Conservation (phyloP, 2,329 filamentous ascomycete genomes). For the Tolypocladium tropicale region DNA sequence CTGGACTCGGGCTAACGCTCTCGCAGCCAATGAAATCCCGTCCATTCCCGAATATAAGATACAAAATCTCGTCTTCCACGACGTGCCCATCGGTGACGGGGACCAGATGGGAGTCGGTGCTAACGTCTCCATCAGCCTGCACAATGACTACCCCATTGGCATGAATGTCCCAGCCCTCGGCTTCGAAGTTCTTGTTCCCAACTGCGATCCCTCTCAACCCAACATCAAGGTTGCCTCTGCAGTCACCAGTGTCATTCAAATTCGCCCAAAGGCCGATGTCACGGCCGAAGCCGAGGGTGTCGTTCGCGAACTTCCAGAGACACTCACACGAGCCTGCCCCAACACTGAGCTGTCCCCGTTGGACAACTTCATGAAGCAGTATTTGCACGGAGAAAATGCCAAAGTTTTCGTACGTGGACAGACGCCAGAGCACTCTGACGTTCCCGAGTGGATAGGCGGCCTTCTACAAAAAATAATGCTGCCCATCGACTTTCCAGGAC, state of each 20-base stretch:
- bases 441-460: conserved; percentile 74
- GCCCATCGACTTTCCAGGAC: conserved; percentile 74
- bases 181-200: conserved; percentile 78
- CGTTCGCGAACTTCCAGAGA: conserved; percentile 62
- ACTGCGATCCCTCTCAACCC: conserved; percentile 61
- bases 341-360: conserved; percentile 70
- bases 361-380: conserved; percentile 69
- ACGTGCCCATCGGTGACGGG: conserved; percentile 43
- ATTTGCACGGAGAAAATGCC: conserved; percentile 69
- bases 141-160: conserved; percentile 70
- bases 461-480: conserved; percentile 74
- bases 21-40: conserved; percentile 59
- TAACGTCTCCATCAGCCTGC: conserved; percentile 61
- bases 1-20: conserved; percentile 17
- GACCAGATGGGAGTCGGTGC: conserved; percentile 62
- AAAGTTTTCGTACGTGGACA: conserved; percentile 78
- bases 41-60: conserved; percentile 74
- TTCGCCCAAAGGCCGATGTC: conserved; percentile 60
- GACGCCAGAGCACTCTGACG: conserved; percentile 50
- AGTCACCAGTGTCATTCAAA: conserved; percentile 52
- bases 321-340: conserved; percentile 65
- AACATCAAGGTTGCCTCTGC: conserved; percentile 74
- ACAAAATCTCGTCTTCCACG: conserved; percentile 67
- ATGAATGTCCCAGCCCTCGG: conserved; percentile 68
- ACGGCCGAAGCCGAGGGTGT: conserved; percentile 60